Conservation (phyloP, 805 yeast species). For the Candida corydali region DNA sequence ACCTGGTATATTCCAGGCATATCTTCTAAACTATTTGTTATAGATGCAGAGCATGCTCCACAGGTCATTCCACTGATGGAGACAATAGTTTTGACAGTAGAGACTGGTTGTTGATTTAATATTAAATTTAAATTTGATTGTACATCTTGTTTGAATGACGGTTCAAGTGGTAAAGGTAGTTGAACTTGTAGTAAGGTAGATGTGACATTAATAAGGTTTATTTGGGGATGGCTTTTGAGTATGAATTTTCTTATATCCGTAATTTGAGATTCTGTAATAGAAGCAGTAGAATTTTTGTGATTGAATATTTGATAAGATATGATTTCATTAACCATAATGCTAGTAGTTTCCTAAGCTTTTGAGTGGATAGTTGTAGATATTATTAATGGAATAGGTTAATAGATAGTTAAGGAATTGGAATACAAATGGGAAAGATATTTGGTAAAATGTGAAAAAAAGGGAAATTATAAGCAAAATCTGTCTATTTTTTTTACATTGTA, state of each 20-base stretch:
- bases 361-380: no score
- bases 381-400: no score
- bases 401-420: no score
- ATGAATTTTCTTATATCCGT: not conserved
- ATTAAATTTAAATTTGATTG: not conserved
- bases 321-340: no score
- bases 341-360: no score
- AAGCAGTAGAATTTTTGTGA: no score
- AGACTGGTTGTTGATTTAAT: not conserved
- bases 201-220: not conserved
- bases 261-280: not conserved
- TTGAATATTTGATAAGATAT: no score
- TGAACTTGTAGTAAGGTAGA: not conserved
- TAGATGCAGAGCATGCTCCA: slow-evolving; percentile 40
- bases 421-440: no score
- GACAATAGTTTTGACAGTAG: not conserved
- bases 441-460: no score
- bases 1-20: slow-evolving; percentile 22
- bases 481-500: no score
- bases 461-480: no score
- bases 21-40: slow-evolving; percentile 26
- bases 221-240: not conserved
- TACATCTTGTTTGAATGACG: not conserved
- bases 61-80: slow-evolving; percentile 42
- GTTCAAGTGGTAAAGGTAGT: not conserved